These are phyloP conservation scores for Aspergillus heteromorphus DNA, from an alignment of 495 filamentous ascomycete genomes.

Conservation along the genomic window DNA sequence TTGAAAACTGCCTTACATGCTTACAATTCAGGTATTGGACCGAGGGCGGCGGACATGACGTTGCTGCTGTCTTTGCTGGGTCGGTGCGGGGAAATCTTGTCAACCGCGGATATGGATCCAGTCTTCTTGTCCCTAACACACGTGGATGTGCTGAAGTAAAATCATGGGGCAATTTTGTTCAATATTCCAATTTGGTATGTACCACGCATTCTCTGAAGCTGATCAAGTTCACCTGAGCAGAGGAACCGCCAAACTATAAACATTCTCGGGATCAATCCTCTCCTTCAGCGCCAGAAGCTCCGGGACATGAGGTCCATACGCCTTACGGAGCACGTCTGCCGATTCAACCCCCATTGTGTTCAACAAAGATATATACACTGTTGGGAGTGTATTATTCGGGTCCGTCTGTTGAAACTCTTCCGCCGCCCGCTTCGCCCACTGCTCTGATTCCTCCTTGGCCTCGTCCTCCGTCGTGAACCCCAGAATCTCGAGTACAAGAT, in stretches of 20 bases:
- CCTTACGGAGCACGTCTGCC: slow-evolving; percentile 8
- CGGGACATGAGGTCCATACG: slow-evolving; percentile 18
- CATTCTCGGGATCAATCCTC: slow-evolving; percentile 24
- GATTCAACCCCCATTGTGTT: neutral
- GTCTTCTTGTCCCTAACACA: no score
- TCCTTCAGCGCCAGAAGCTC: slow-evolving; percentile 24
- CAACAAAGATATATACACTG: slow-evolving; percentile 25
- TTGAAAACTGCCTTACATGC: no score
- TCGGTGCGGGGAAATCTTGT: no score
- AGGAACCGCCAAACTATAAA: slow-evolving; percentile 27
- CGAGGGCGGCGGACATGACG: no score
- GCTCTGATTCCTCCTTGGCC: slow-evolving; percentile 1
- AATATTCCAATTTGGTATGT: no score
- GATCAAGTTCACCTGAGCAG: slow-evolving; percentile 14
- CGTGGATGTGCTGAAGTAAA: no score
- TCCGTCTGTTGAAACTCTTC: slow-evolving; percentile 14
- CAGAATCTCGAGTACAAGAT: slow-evolving; percentile 36
- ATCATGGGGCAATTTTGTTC: no score
- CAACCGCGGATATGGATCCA: no score
- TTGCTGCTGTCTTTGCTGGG: no score
- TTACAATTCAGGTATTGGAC: no score
- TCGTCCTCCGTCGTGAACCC: slow-evolving; percentile 4
- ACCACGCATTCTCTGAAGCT: neutral
- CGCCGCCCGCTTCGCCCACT: slow-evolving; percentile 21
- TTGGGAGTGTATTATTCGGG: slow-evolving; percentile 20